Evolutionary conservation across 2,329 filamentous ascomycete genomes (phyloP), one percentile per base, ranked within the genome.

Genomic region (Clonostachys byssicola): DNA sequence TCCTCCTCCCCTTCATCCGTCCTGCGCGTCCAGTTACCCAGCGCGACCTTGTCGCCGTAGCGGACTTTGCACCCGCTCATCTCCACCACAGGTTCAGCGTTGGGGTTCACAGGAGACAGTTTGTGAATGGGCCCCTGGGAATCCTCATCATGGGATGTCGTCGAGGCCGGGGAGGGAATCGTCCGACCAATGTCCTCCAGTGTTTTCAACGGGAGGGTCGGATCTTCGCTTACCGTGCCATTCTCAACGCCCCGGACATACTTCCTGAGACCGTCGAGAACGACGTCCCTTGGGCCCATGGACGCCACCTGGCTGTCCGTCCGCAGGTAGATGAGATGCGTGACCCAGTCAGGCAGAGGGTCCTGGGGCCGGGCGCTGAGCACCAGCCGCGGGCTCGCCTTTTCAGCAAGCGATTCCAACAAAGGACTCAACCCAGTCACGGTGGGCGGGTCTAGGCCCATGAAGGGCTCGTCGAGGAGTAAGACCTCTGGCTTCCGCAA

Each of bases 401-500:
- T 77, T 49, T 80, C 74, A 0, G 90, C 88, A 47, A 96, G 68
- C 0, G 75, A 74, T 52, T 81, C 71, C 18, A 96, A 71, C 42
- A 97, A 72, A 1, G 77, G 75, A 39, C 88, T 92, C 54, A 97
- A 70, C 2, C 80, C 79, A 12, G 78, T 74, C 12, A 89, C 80
- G 0, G 91, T 95, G 6, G 85, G 85, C 13, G 92, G 94, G 64
- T 97, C 94, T 14, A 99, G 74, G 0, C 94, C 92, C 88, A 96
- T 95, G 60, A 96, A 96, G 2, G 94, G 92, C 57, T 96, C 92
- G 66, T 99, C 94, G 3, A 96, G 74, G 45, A 97, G 74, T 51
- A 99, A 62, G 12, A 96, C 77, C 64, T 95, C 88, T 0, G 94
- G 94, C 45, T 78, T 78, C 7, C 75, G 83, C 49, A 97, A 74